Evolutionary conservation across 2,329 filamentous ascomycete genomes (phyloP).

Genomic region (Elsinoe necatrix): DNA sequence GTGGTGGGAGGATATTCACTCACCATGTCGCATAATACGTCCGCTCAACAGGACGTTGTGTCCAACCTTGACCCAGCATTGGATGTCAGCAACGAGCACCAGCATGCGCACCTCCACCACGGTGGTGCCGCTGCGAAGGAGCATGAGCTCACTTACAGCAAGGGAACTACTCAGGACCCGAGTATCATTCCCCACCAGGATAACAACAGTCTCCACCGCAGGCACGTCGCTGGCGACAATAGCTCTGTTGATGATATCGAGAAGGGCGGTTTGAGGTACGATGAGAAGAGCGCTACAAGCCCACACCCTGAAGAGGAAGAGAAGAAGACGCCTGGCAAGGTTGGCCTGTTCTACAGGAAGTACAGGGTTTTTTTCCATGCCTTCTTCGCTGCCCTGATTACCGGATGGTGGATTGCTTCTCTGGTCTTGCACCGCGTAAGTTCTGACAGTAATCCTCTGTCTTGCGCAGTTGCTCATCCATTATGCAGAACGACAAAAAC

Average conservation of each 20-base stretch:
- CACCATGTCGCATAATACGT: slow-evolving; percentile 16
- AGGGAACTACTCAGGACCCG: slow-evolving; percentile 12
- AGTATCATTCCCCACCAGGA: slow-evolving; percentile 16
- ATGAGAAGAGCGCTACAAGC: slow-evolving; percentile 5
- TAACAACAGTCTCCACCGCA: slow-evolving; percentile 11
- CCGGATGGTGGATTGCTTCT: slow-evolving; percentile 66
- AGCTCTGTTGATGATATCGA: slow-evolving; percentile 11
- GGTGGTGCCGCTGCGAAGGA: slow-evolving; percentile 16
- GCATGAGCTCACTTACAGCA: slow-evolving; percentile 13
- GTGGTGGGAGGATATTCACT: slow-evolving; percentile 4
- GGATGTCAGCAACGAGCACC: slow-evolving; percentile 30
- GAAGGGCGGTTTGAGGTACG: slow-evolving; percentile 14
- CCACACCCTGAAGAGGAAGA: slow-evolving; percentile 12
- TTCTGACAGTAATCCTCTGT: not conserved
- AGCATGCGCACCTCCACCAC: slow-evolving; percentile 34
- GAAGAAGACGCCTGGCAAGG: slow-evolving; percentile 26
- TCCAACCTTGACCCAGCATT: slow-evolving; percentile 28
- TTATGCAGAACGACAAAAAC: slow-evolving; percentile 50
- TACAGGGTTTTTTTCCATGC: slow-evolving; percentile 36
- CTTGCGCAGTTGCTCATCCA: not conserved
- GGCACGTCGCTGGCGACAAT: slow-evolving; percentile 4
- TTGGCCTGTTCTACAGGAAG: slow-evolving; percentile 34
- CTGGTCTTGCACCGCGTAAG: slow-evolving; percentile 56
- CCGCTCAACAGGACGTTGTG: slow-evolving; percentile 9
- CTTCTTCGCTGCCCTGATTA: slow-evolving; percentile 12